Evolutionary conservation across 2,329 filamentous ascomycete species (phyloP).

Genomic region (Aspergillus carbonarius): DNA sequence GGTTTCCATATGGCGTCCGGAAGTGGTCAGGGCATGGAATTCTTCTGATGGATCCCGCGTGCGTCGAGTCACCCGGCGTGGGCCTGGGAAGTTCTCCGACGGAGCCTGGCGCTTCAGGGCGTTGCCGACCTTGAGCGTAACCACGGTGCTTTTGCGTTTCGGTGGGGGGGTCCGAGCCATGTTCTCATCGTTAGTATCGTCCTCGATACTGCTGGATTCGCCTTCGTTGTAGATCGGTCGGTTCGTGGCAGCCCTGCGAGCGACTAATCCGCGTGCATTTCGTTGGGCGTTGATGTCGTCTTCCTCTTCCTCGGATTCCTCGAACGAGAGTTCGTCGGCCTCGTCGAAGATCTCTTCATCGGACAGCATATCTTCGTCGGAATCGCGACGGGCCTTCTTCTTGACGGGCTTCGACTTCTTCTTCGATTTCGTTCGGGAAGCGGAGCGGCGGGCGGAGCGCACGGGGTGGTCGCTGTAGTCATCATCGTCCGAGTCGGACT

Average conservation of each 20-base stretch:
- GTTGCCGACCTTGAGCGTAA: slow-evolving; percentile 33
- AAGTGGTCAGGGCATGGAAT: slow-evolving; percentile 58
- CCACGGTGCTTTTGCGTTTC: slow-evolving; percentile 27
- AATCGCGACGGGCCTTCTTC: slow-evolving; percentile 46
- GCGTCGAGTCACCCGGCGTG: slow-evolving; percentile 58
- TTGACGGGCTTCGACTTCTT: slow-evolving; percentile 36
- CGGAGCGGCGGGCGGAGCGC: slow-evolving; percentile 28
- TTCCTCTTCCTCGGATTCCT: slow-evolving; percentile 49
- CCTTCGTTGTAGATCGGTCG: slow-evolving; percentile 58
- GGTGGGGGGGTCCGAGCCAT: slow-evolving; percentile 14
- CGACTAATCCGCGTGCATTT: slow-evolving; percentile 58
- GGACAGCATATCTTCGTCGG: slow-evolving; percentile 44
- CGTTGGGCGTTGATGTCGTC: slow-evolving; percentile 47
- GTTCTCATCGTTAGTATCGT: slow-evolving; percentile 29
- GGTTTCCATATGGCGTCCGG: slow-evolving; percentile 57
- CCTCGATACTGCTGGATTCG: slow-evolving; percentile 43
- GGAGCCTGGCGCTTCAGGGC: slow-evolving; percentile 28
- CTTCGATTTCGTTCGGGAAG: slow-evolving; percentile 32
- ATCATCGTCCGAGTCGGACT: slow-evolving; percentile 47
- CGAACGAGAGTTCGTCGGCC: slow-evolving; percentile 44
- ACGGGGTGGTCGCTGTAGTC: slow-evolving; percentile 44
- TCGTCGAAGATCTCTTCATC: slow-evolving; percentile 39
- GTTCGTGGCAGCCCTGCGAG: slow-evolving; percentile 57
- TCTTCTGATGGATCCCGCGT: slow-evolving; percentile 58
- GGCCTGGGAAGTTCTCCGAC: slow-evolving; percentile 27